Evolutionary conservation across 1,284 basidiomycete species (phyloP).

Genomic region (Ceratobasidium sp.): DNA sequence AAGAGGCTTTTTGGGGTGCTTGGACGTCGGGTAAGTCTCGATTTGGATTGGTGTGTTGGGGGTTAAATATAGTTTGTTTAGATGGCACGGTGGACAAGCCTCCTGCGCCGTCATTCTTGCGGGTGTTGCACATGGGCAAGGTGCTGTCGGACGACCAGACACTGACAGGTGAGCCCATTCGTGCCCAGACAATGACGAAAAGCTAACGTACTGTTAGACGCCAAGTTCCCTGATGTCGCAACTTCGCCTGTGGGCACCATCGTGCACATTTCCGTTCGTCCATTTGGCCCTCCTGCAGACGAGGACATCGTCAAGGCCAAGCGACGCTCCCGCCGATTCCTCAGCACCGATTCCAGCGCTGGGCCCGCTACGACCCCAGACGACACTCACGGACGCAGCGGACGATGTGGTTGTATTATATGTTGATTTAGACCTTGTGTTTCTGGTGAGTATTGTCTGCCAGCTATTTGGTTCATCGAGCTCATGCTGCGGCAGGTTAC

Average conservation of each 20-base stretch:
- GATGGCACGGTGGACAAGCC: constrained; percentile 83
- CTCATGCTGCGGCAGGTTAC: no score
- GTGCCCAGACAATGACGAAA: constrained; percentile 11
- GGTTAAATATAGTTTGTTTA: not conserved
- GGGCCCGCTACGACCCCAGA: constrained; percentile 23
- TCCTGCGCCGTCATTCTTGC: constrained; percentile 76
- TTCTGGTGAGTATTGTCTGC: no score
- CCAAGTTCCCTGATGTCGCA: constrained; percentile 47
- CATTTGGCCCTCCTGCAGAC: constrained; percentile 61
- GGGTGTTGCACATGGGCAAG: constrained; percentile 81
- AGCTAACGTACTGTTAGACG: constrained; percentile 28
- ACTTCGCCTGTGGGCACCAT: constrained; percentile 60
- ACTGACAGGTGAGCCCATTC: constrained; percentile 62
- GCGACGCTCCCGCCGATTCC: constrained; percentile 57
- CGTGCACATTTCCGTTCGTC: constrained; percentile 79
- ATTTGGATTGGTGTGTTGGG: constrained; percentile 1
- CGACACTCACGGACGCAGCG: constrained; percentile 31
- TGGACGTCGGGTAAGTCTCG: constrained; percentile 73
- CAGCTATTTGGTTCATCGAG: no score
- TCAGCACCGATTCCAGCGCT: constrained; percentile 14
- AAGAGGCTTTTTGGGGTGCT: constrained; percentile 83
- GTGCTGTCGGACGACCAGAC: constrained; percentile 85
- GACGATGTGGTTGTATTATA: constrained; percentile 53
- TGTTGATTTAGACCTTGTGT: constrained; percentile 44
- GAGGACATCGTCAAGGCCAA: constrained; percentile 51